Percentiles rank a stretch among this genome's conserved stretches.
phyloP scores from a whole-genome alignment of 225 moss, liverwort and hornwort species.

The Pleurozium schreberi region DNA sequence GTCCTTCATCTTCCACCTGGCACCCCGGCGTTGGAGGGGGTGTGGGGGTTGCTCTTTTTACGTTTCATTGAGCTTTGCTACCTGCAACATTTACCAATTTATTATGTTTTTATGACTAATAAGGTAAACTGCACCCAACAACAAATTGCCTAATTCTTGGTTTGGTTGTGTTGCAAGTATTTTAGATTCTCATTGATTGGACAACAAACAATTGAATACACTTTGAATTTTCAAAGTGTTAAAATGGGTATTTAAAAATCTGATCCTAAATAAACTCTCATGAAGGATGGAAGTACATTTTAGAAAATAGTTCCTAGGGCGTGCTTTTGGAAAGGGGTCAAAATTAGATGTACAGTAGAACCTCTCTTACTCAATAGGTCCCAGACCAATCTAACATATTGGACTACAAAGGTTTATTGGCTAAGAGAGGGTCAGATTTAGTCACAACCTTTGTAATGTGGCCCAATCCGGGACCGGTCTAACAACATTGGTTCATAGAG shows the following conservation, averaged over 20 bases:
- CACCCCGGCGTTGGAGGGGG: no score
- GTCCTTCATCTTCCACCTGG: neutral
- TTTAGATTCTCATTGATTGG: neutral
- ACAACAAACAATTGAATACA: accelerated
- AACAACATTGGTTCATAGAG: no score
- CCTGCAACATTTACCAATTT: neutral
- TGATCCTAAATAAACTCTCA: accelerated
- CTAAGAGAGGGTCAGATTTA: no score
- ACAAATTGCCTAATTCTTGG: neutral
- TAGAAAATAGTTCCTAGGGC: neutral
- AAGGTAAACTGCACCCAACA: neutral
- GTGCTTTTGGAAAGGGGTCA: no score
- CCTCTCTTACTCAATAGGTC: no score
- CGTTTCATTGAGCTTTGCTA: neutral
- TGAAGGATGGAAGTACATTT: no score
- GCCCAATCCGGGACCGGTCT: no score
- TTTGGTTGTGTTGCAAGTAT: neutral
- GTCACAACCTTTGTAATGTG: no score
- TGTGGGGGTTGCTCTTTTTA: neutral
- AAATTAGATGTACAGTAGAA: no score
- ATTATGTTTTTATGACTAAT: no score
- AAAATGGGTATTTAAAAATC: accelerated
- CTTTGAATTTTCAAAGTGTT: neutral
- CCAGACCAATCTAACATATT: no score
- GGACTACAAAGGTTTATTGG: no score